Conservation (phyloP, 2,329 filamentous ascomycete species). For the Penicillium glabrum region DNA sequence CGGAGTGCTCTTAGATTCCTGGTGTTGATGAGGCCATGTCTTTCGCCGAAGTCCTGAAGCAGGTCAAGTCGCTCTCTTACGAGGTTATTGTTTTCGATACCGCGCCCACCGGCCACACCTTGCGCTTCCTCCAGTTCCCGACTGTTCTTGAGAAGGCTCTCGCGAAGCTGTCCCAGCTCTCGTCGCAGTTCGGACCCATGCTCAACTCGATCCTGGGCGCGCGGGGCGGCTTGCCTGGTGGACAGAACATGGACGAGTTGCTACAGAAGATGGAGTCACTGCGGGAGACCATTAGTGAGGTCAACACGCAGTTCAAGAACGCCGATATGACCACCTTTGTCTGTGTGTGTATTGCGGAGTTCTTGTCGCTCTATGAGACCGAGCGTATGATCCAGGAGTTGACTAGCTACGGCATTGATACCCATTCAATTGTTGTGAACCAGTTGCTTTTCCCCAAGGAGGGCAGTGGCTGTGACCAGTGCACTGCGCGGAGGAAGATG, state of each 20-base stretch:
- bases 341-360: constrained; percentile 97
- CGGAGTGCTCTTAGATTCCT: constrained; percentile 71
- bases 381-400: constrained; percentile 99
- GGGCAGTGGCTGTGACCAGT: constrained; percentile 87
- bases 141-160: constrained; percentile 97
- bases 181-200: constrained; percentile 91
- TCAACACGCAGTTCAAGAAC: constrained; percentile 98
- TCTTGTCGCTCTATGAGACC: constrained; percentile 94
- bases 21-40: constrained; percentile 99
- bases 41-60: constrained; percentile 97
- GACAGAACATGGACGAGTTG: constrained; percentile 89
- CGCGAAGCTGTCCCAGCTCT: constrained; percentile 94
- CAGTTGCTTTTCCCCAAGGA: constrained; percentile 91
- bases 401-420: constrained; percentile 89
- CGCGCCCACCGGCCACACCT: constrained; percentile 93
- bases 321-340: constrained; percentile 94
- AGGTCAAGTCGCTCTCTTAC: constrained; percentile 98
- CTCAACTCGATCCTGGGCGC: constrained; percentile 88
- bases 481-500: constrained; percentile 93
- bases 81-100: constrained; percentile 99
- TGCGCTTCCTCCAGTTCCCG: constrained; percentile 97
- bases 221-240: constrained; percentile 76
- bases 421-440: constrained; percentile 96
- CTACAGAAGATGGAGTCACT: constrained; percentile 92
- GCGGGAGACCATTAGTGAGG: constrained; percentile 88